Evolutionary conservation across 1,139 yeast species (phyloP), one percentile per base, ranked within the genome.

Genomic region (Debaryomyces psychrophilus): DNA sequence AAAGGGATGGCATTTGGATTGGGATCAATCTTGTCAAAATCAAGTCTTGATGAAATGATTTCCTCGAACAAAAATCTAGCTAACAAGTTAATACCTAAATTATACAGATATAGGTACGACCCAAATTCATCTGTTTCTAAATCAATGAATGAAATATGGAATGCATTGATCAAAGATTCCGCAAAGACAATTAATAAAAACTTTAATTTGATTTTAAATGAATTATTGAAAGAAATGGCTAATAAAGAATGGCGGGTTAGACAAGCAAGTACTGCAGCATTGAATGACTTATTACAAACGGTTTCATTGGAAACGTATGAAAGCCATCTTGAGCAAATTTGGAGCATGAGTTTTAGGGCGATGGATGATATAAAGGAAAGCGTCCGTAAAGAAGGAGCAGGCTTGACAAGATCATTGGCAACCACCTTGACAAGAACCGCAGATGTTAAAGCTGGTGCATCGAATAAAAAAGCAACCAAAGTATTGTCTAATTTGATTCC

Each of bases 361-460:
- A 82, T 92, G 79, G 99, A 93, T 67, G 99, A 93, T 68, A 90
- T 93, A 49, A 93, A 93, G 61, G 97, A 90, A 42, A 88, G 95
- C 67, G 98, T 93, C 4, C 76, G 98, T 42, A 81, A 81, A 47
- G 95, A 90, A 45, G 98, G 96, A 8, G 67, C 77, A 43, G 79
- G 76, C 39, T 71, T 93, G 28, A 83, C 96, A 0, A 80, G 84
- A 52, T 75, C 80, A 5, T 71, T 93, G 34, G 83, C 96, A 0
- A 77, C 83, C 11, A 73, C 81, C 3, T 71, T 92, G 54, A 81
- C 85, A 1, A 75, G 83, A 40, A 76, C 80, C 31, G 68, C 59
- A 6, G 60, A 60, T 37, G 57, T 59, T 11, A 61, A 59, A 2
- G 28, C 43, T 5, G 50, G 50, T 2, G 49, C 59, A 2, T 46